Base-by-base conservation (phyloP, 441 rosid genomes). In the Biscutella laevigata region DNA sequence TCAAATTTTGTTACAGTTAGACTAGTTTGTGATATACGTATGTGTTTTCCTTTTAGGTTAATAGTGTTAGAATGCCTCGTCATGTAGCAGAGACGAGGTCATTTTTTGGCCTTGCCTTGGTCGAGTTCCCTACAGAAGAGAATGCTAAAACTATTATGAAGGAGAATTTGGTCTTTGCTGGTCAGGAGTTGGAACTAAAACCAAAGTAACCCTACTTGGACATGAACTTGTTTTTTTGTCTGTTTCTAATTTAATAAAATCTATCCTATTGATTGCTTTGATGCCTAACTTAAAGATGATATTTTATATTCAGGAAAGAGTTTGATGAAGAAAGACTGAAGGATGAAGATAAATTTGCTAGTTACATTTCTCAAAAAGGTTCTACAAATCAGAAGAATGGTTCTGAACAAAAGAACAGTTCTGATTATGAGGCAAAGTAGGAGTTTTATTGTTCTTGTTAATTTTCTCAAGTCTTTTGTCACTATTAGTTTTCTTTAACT, bases 61-160 rank as follows among this genome's bases (percentile, higher is more conserved):
- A 74, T 55, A 87, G 96, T 59, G 88, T 87, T 71, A 87, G 96
- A 71, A 61, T 85, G 75, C 96, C 98, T 62, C 83, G 79, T 26
- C 95, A 78, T 73, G 77, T 80, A 16, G 84, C 74, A 32, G 88
- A 91, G 71, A 66, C 73, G 27, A 81, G 77, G 62, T 38, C 69
- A 8, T 81, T 84, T 59, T 72, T 70, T 71, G 98, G 96, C 16
- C 75, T 84, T 61, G 95, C 94, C 48, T 64, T 87, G 80, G 65
- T 90, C 36, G 98, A 90, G 67, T 83, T 90, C 66, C 73, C 88
- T 48, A 42, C 80, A 1, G 82, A 83, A 61, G 90, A 84, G 68
- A 90, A 87, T 2, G 78, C 90, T 22, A 72, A 79, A 38, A 81
- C 72, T 33, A 22, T 81, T 48, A 57, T 83, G 71, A 71, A 67